Conservation (phyloP, 2,329 filamentous ascomycete genomes). For the Xylariaceae sp. region DNA sequence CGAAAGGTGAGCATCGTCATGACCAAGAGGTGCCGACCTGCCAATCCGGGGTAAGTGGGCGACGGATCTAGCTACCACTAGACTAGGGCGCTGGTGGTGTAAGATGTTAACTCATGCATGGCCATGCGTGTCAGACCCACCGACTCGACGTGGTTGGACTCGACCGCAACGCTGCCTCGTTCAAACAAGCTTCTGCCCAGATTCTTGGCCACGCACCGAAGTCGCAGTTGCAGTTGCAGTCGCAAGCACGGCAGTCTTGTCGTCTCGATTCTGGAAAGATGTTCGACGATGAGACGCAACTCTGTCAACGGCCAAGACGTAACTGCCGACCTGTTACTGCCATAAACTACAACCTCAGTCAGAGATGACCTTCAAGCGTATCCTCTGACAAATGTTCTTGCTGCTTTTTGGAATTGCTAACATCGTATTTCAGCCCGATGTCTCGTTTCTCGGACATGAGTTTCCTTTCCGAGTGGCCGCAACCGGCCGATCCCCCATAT, state of each 20-base stretch:
- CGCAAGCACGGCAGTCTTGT: too few relatives aligned
- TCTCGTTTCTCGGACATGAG: slow-evolving; percentile 8
- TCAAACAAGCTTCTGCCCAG: slow-evolving; percentile 13
- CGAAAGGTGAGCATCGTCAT: neutral
- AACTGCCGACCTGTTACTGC: too few relatives aligned
- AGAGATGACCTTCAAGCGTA: too few relatives aligned
- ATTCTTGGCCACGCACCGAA: slow-evolving; percentile 15
- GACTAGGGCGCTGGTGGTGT: slow-evolving; percentile 2
- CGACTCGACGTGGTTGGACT: neutral
- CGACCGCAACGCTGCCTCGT: neutral
- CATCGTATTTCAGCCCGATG: neutral
- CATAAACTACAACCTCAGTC: too few relatives aligned
- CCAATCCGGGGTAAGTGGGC: slow-evolving; percentile 9
- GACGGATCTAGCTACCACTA: neutral
- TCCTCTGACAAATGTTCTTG: too few relatives aligned
- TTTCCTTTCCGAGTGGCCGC: neutral
- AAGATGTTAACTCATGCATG: slow-evolving; percentile 1
- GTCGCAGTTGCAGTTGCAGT: neutral
- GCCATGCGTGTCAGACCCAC: neutral
- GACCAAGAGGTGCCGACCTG: slow-evolving; percentile 7
- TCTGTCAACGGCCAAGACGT: too few relatives aligned
- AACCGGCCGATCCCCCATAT: too few relatives aligned
- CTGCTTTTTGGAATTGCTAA: too few relatives aligned
- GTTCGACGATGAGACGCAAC: too few relatives aligned
- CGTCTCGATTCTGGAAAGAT: too few relatives aligned